A percentile compares a stretch with the other conserved stretches of the same genome.
These are phyloP conservation scores for Lasiodiplodia sp. DNA, from an alignment of 2,329 filamentous ascomycete genomes.

Conservation along the genomic window DNA sequence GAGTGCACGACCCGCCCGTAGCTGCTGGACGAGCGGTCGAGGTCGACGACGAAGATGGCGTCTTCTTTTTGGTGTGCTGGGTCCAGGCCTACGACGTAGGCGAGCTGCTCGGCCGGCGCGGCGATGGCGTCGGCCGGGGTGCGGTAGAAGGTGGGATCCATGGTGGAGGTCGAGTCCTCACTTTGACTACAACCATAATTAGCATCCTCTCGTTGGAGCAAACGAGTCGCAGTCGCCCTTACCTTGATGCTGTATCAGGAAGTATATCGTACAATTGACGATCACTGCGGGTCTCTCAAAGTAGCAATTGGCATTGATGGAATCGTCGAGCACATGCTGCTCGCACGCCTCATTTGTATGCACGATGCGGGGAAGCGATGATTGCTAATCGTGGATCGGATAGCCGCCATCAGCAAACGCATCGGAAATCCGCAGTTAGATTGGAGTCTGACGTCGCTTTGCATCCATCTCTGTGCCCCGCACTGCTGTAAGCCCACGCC, in stretches of 20 bases:
- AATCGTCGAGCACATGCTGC: neutral
- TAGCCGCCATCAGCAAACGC: neutral
- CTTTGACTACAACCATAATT: no score
- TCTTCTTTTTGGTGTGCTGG: neutral
- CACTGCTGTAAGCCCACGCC: no score
- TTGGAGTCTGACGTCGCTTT: neutral
- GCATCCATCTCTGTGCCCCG: neutral
- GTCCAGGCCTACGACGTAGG: conserved; percentile 7
- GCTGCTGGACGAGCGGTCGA: neutral
- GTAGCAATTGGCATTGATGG: no score
- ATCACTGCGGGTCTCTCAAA: no score
- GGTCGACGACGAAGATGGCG: conserved; percentile 13
- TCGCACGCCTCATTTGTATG: neutral
- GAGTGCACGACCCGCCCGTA: neutral
- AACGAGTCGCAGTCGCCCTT: neutral
- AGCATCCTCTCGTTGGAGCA: no score
- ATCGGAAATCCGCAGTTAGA: neutral
- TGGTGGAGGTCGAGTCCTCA: neutral
- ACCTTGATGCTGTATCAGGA: neutral
- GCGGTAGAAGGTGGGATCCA: conserved; percentile 14
- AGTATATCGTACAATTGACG: neutral
- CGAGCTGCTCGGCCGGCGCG: conserved; percentile 5
- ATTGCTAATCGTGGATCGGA: neutral
- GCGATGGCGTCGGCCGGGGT: conserved; percentile 10
- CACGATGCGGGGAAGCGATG: neutral